Evolutionary conservation across 345 rosid genomes (phyloP).

Genomic region (Brassica carinata): DNA sequence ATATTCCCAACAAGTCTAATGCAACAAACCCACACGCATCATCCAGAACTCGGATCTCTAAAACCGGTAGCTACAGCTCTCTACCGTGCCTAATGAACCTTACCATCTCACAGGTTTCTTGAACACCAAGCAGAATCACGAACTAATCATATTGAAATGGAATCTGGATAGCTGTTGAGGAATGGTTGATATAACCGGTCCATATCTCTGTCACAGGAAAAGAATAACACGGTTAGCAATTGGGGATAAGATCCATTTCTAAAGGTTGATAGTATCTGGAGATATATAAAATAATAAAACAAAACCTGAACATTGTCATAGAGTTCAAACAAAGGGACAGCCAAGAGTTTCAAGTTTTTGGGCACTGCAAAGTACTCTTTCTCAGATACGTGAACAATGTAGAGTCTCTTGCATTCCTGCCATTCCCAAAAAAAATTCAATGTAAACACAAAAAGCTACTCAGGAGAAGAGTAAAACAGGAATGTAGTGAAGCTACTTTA

Average conservation of each 20-base stretch:
- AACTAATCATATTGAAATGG: constrained; percentile 88
- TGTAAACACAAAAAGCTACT: constrained; percentile 6
- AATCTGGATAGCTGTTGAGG: constrained; percentile 98
- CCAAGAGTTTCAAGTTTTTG: constrained; percentile 94
- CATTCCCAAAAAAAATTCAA: constrained; percentile 14
- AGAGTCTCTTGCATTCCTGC: constrained; percentile 99
- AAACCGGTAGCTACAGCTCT: constrained; percentile 25
- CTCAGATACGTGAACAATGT: constrained; percentile 88
- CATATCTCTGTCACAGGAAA: constrained; percentile 70
- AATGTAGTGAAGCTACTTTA: not conserved
- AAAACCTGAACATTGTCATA: constrained; percentile 90
- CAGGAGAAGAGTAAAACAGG: constrained; percentile 6
- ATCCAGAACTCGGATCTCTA: constrained; percentile 13
- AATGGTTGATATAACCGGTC: constrained; percentile 93
- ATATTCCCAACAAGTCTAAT: constrained; percentile 26
- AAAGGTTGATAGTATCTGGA: not conserved
- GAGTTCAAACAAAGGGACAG: constrained; percentile 95
- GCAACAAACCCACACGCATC: constrained; percentile 5
- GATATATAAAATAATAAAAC: not conserved
- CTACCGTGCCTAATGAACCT: constrained; percentile 12
- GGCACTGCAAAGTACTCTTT: constrained; percentile 98
- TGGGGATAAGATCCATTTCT: constrained; percentile 1
- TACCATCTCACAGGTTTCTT: constrained; percentile 13
- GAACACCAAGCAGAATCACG: constrained; percentile 42
- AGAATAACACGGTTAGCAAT: not conserved